Base-by-base conservation (phyloP, 2,329 filamentous ascomycete species). In the Botrytis aclada region DNA sequence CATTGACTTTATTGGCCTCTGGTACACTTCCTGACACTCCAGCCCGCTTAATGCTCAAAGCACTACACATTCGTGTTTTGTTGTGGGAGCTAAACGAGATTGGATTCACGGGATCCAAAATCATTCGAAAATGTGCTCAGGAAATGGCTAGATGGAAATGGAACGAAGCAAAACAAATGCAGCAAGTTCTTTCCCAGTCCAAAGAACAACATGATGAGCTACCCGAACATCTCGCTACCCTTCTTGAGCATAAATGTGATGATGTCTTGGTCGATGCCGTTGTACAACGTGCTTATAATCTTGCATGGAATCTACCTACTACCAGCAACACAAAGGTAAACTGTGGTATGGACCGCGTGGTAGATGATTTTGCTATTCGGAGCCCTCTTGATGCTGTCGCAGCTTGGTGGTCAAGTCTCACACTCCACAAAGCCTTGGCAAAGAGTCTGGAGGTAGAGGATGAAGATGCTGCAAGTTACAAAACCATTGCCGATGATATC, bases 301-400 rank as follows among this genome's bases (percentile, higher is more conserved):
- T 98, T 25, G 93, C 94, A 3, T 97, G 94, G 88, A 96, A 97
- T 82, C 87, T 89, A 73, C 89, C 91, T 7, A 95, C 92, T 0
- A 89, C 90, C 2, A 85, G 93, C 78, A 89, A 90, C 43, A 87
- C 90, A 0, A 83, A 86, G 61, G 84, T 86, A 34, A 91, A 93
- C 75, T 89, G 91, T 70, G 89, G 92, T 65, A 92, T 97, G 86
- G 92, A 97, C 80, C 87, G 88, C 9, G 93, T 97, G 1, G 92
- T 96, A 4, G 92, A 96, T 74, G 95, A 98, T 79, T 89, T 89
- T 70, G 91, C 94, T 4, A 93, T 98, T 74, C 89, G 92, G 70
- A 96, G 93, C 29, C 93, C 95, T 0, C 88, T 98, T 76, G 95
- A 98, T 63, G 94, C 94, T 20, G 89, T 98, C 69, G 93, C 95